Conservation (phyloP, 148 eudicot genomes). For the Camellia japonica region DNA sequence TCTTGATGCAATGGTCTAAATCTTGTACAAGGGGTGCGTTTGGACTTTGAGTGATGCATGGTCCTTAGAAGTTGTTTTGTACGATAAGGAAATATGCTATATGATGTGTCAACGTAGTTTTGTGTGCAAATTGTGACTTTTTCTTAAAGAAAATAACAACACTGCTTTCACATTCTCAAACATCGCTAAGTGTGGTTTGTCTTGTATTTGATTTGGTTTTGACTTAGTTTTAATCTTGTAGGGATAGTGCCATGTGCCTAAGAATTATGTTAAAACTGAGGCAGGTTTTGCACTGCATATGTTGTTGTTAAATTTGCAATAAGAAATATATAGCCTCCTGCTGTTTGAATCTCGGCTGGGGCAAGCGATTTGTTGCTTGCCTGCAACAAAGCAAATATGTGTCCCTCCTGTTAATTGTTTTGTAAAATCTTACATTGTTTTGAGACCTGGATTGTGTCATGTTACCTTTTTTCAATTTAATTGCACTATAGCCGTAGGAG, state of each 20-base stretch:
- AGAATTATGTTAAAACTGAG: conserved; percentile 6
- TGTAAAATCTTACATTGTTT: neutral
- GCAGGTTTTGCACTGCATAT: conserved; percentile 7
- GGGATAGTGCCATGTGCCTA: neutral
- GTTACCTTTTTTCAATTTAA: neutral
- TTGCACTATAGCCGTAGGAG: neutral
- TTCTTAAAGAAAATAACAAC: neutral
- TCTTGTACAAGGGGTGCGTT: too few relatives aligned
- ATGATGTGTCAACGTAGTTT: neutral
- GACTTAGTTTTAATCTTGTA: neutral
- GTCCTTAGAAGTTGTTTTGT: neutral
- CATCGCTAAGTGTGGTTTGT: neutral
- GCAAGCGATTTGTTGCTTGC: neutral
- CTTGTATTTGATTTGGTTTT: neutral
- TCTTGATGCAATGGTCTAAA: neutral
- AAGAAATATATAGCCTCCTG: neutral
- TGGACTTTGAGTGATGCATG: neutral
- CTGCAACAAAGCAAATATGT: conserved; percentile 1
- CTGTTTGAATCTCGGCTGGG: neutral
- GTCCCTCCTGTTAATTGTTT: neutral
- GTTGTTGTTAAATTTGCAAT: neutral
- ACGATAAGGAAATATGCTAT: neutral
- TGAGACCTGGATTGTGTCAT: neutral
- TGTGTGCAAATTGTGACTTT: neutral
- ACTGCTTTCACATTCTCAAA: neutral